Evolutionary conservation across 768 basidiomycete species (phyloP), one percentile per base, ranked within the genome.

Genomic region (Boletus patriciae): DNA sequence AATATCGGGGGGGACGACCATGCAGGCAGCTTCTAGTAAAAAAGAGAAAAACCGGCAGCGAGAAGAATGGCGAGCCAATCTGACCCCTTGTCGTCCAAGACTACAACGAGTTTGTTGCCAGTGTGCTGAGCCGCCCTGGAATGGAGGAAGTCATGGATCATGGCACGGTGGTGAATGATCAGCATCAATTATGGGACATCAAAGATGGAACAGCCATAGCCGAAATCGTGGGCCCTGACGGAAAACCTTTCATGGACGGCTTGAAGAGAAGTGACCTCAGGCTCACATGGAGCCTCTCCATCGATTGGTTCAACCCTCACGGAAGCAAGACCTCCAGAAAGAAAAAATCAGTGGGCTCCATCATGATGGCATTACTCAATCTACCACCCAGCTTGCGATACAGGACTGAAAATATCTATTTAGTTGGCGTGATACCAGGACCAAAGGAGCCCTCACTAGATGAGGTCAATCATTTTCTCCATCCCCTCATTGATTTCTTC

Each of bases 371-470:
- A 0, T 58, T 64, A 3, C 48, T 70, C 10, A 71, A 69, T 41
- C 61, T 71, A 1, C 68, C 62, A 4, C 62, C 46, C 0, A 46
- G 52, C 25, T 36, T 55, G 7, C 42, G 41, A 12, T 64, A 62
- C 40, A 51, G 45, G 40, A 4, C 58, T 0, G 66, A 77, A 45
- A 77, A 80, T 59, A 64, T 78, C 54, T 78, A 69, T 50, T 55
- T 76, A 0, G 71, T 66, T 0, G 74, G 70, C 0, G 52, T 77
- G 36, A 73, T 76, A 11, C 74, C 75, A 6, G 72, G 74, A 0
- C 75, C 76, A 0, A 52, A 61, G 4, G 67, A 76, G 18, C 76
- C 76, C 0, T 54, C 25, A 13, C 25, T 44, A 0, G 15, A 44
- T 7, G 16, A 37, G 8, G 16, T 76, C 5, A 75, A 79, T 33